These are phyloP conservation scores for Pythium aphanidermatum DNA, from an alignment of 352 stramenopile species.

Conservation along the genomic window DNA sequence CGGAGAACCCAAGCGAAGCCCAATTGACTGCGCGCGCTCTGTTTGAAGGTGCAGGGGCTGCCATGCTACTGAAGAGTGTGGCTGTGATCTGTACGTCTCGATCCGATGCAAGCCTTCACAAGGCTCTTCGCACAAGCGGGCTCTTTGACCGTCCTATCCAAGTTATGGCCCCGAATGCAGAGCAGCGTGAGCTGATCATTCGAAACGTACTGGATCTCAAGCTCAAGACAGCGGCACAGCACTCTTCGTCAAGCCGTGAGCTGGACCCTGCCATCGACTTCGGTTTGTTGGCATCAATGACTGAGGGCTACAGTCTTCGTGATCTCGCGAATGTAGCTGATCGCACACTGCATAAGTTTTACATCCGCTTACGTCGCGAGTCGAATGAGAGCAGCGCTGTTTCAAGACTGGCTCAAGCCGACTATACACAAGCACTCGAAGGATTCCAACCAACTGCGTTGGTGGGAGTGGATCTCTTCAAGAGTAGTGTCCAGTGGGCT, in stretches of 20 bases:
- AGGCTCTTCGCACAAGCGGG: conserved; percentile 45
- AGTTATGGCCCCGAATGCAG: conserved; percentile 51
- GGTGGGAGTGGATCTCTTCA: conserved; percentile 77
- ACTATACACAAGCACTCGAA: conserved; percentile 71
- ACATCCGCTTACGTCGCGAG: conserved; percentile 29
- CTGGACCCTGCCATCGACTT: conserved; percentile 63
- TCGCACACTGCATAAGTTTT: conserved; percentile 56
- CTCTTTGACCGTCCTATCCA: conserved; percentile 68
- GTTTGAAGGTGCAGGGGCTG: conserved; percentile 35
- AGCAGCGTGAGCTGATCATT: conserved; percentile 58
- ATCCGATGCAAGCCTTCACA: conserved; percentile 65
- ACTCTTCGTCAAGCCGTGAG: conserved; percentile 6
- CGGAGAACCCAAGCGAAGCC: conserved; percentile 3
- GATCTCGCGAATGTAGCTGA: conserved; percentile 68
- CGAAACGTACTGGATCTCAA: conserved; percentile 51
- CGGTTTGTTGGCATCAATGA: conserved; percentile 49
- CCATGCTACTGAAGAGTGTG: conserved; percentile 65
- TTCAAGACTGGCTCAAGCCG: conserved; percentile 38
- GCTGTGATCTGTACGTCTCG: conserved; percentile 48
- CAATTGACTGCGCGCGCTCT: conserved; percentile 25
- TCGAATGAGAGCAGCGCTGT: neutral
- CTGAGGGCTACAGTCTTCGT: conserved; percentile 76
- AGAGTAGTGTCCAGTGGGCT: conserved; percentile 81
- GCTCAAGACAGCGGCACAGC: conserved; percentile 20
- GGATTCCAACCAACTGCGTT: conserved; percentile 79